phyloP scores from a whole-genome alignment of 2,329 filamentous ascomycete genomes.

The Ceratocystis smalleyi region DNA sequence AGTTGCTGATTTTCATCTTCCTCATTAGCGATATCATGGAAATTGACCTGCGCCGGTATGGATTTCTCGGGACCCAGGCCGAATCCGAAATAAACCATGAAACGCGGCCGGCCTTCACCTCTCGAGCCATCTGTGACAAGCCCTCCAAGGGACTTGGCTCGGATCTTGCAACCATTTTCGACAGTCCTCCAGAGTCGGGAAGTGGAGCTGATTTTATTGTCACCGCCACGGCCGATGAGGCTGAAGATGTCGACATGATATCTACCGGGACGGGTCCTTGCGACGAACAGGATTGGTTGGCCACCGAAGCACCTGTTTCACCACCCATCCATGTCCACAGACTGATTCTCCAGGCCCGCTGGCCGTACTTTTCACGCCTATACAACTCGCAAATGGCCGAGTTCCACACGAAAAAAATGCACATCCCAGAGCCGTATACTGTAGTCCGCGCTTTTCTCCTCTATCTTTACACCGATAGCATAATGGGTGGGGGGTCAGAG shows the following conservation, averaged over 20 bases:
- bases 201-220: conserved; percentile 84
- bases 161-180: conserved; percentile 73
- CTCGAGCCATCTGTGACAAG: neutral
- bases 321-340: conserved; percentile 86
- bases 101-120: neutral
- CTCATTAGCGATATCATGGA: conserved; percentile 63
- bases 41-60: conserved; percentile 82
- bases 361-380: conserved; percentile 88
- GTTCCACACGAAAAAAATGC: conserved; percentile 93
- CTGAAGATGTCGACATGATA: conserved; percentile 50
- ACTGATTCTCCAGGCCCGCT: conserved; percentile 83
- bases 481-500: conserved; percentile 33
- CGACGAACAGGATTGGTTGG: conserved; percentile 39
- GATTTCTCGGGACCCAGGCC: conserved; percentile 68
- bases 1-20: conserved; percentile 18
- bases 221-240: conserved; percentile 70
- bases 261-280: conserved; percentile 32
- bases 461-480: conserved; percentile 93
- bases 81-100: conserved; percentile 35
- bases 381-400: conserved; percentile 94
- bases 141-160: conserved; percentile 54
- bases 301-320: conserved; percentile 51
- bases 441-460: conserved; percentile 90
- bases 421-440: conserved; percentile 89
- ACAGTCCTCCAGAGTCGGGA: conserved; percentile 66